phyloP scores from a whole-genome alignment of 495 filamentous ascomycete species.

The Talaromyces ruber region DNA sequence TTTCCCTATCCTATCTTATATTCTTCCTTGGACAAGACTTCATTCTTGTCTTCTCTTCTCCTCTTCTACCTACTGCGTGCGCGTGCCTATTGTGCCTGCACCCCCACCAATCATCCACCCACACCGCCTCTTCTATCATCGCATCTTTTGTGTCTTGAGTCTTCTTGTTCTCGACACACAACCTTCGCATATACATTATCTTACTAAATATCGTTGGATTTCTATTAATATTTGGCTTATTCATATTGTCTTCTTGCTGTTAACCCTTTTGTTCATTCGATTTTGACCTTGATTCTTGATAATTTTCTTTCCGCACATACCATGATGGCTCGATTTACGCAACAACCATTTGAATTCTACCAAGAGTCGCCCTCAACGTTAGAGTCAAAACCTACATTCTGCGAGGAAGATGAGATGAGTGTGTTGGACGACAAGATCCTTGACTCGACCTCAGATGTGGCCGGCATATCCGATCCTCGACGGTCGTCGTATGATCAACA shows the following conservation, averaged over 20 bases:
- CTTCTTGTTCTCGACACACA: conserved; percentile 12
- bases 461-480: conserved; percentile 53
- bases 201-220: conserved; percentile 5
- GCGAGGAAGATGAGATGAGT: conserved; percentile 73
- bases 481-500: conserved; percentile 63
- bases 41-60: background rate
- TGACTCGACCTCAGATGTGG: conserved; percentile 63
- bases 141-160: background rate
- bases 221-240: background rate
- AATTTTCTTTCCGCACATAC: conserved; percentile 9
- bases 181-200: conserved; percentile 1
- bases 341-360: conserved; percentile 49
- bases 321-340: conserved; percentile 38
- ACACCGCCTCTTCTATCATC: conserved; percentile 12
- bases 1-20: background rate
- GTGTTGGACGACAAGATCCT: conserved; percentile 83
- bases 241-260: conserved; percentile 7
- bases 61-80: background rate
- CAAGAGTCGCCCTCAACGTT: conserved; percentile 52
- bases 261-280: conserved; percentile 20
- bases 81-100: conserved; percentile 12
- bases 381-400: conserved; percentile 53
- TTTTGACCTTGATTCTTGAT: conserved; percentile 12
- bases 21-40: background rate
- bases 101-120: conserved; percentile 10